Percentiles rank a stretch among this genome's conserved stretches.
Conservation (phyloP, 768 basidiomycete species). For the Kondoa malvinella region DNA sequence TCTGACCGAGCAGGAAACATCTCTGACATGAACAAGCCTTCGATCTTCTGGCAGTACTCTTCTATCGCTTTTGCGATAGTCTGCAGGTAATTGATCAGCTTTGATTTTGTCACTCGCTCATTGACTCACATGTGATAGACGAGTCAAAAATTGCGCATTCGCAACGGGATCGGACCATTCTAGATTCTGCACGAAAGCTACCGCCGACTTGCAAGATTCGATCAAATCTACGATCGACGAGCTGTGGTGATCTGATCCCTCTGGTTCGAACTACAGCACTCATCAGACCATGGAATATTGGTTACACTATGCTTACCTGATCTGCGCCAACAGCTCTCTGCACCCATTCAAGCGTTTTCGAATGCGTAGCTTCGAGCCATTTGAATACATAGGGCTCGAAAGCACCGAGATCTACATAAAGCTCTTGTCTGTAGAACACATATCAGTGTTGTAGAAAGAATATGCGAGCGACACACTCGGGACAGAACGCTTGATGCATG, state of each 20-base stretch:
- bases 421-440: neutral
- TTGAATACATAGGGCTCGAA: constrained; percentile 75
- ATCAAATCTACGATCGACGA: constrained; percentile 97
- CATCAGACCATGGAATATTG: constrained; percentile 2
- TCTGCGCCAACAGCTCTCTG: constrained; percentile 62
- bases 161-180: constrained; percentile 86
- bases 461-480: constrained; percentile 42
- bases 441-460: neutral
- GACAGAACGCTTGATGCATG: constrained; percentile 69
- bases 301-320: constrained; percentile 39
- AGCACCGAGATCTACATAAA: constrained; percentile 35
- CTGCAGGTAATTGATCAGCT: constrained; percentile 35
- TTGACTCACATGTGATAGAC: constrained; percentile 55
- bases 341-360: constrained; percentile 86
- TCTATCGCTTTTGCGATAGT: constrained; percentile 80
- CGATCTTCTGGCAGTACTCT: constrained; percentile 73
- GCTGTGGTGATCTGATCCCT: constrained; percentile 61
- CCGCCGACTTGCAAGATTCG: constrained; percentile 77
- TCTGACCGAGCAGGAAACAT: constrained; percentile 67
- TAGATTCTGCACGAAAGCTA: constrained; percentile 68
- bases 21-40: constrained; percentile 78
- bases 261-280: constrained; percentile 42
- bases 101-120: neutral
- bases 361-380: constrained; percentile 77
- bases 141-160: constrained; percentile 74